These are phyloP conservation scores for Pythium dissimile DNA, from an alignment of 352 stramenopile genomes.

Conservation along the genomic window DNA sequence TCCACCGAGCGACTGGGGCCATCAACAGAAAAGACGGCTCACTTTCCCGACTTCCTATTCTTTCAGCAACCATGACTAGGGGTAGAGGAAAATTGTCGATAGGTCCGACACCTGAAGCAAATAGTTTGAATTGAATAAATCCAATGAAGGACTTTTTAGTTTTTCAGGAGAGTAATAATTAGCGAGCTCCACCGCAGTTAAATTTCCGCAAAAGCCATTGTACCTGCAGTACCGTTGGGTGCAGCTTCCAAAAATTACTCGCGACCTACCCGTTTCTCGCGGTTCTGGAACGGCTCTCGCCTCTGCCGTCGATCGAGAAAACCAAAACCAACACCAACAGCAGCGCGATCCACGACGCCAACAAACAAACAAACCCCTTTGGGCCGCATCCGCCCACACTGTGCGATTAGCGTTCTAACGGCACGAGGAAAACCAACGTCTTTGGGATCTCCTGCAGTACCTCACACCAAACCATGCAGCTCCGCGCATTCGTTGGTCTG, in stretches of 20 bases:
- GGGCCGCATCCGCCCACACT: background rate
- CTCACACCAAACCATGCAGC: slow-evolving; percentile 34
- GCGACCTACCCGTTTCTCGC: no score
- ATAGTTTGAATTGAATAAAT: background rate
- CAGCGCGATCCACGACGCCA: background rate
- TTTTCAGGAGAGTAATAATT: background rate
- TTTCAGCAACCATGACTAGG: slow-evolving; percentile 11
- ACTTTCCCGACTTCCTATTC: background rate
- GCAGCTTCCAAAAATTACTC: slow-evolving; percentile 7
- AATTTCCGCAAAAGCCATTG: background rate
- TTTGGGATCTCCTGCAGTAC: no score
- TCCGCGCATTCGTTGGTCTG: slow-evolving; percentile 31
- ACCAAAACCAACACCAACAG: background rate
- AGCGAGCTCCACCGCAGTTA: background rate
- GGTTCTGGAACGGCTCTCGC: slow-evolving; percentile 2
- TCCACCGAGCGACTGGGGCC: background rate
- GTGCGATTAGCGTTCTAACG: background rate
- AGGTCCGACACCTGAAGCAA: background rate
- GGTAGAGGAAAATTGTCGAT: slow-evolving; percentile 12
- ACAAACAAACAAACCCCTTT: background rate
- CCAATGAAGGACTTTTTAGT: background rate
- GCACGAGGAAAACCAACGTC: no score
- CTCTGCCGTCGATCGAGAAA: background rate
- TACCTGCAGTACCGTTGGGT: background rate
- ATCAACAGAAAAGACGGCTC: background rate